These are phyloP conservation scores for Eutrema yunnanense DNA, from an alignment of 345 rosid genomes.

Conservation along the genomic window DNA sequence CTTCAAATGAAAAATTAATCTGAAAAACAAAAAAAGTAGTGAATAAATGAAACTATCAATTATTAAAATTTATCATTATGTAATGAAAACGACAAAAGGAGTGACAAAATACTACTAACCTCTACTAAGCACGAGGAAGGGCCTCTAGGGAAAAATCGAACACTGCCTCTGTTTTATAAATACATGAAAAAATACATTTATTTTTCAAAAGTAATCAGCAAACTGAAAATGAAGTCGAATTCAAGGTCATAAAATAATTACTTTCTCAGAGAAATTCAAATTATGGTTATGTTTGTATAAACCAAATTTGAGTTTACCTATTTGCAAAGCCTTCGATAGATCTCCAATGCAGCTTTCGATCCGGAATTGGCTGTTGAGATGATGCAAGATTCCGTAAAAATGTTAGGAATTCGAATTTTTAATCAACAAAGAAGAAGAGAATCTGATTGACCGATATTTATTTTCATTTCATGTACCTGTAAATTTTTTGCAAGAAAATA, in stretches of 20 bases:
- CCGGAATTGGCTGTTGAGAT: slow-evolving; percentile 63
- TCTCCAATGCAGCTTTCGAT: slow-evolving; percentile 88
- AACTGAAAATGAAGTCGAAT: not conserved
- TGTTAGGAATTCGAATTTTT: not conserved
- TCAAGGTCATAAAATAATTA: not conserved
- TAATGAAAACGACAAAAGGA: not conserved
- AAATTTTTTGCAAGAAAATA: slow-evolving; percentile 28
- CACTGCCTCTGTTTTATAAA: slow-evolving; percentile 62
- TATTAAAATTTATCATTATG: not conserved
- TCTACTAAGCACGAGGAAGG: slow-evolving; percentile 66
- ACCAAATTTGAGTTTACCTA: slow-evolving; percentile 33
- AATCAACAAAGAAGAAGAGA: not conserved
- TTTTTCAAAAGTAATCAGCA: not conserved
- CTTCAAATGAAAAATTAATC: slow-evolving; percentile 89
- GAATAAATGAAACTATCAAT: not conserved
- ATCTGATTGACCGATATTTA: not conserved
- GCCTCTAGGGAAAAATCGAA: slow-evolving; percentile 84
- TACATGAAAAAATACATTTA: not conserved
- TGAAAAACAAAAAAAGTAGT: slow-evolving; percentile 31
- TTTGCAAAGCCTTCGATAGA: slow-evolving; percentile 85
- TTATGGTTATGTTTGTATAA: not conserved
- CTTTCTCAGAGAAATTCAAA: not conserved
- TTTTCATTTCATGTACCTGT: not conserved
- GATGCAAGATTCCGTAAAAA: not conserved
- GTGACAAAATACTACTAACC: slow-evolving; percentile 36